A percentile compares a stretch with the other conserved stretches of the same genome.
Conservation (phyloP, 2,329 filamentous ascomycete genomes). For the Penicillium crustosum region DNA sequence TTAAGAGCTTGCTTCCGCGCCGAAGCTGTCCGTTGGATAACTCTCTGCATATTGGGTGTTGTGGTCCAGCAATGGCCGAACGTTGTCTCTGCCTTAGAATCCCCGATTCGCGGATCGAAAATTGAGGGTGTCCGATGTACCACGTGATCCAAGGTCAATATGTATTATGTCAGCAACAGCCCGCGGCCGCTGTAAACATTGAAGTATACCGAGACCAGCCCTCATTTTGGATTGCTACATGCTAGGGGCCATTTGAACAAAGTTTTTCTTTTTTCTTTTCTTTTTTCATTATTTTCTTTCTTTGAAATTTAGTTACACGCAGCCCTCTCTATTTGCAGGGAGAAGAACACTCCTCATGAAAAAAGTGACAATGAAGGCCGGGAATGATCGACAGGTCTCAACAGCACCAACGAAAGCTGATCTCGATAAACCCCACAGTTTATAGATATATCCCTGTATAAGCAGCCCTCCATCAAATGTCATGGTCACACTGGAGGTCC, state of each 20-base stretch:
- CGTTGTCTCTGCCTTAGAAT: slow-evolving; percentile 19
- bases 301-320: not conserved
- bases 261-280: too few relatives aligned
- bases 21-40: slow-evolving; percentile 64
- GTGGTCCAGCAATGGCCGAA: slow-evolving; percentile 35
- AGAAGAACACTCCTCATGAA: too few relatives aligned
- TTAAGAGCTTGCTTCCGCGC: slow-evolving; percentile 62
- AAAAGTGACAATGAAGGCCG: not conserved
- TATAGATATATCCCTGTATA: too few relatives aligned
- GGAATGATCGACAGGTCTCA: not conserved
- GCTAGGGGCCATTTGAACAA: not conserved
- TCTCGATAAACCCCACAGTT: not conserved
- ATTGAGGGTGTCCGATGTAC: slow-evolving; percentile 23
- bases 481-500: not conserved
- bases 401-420: not conserved
- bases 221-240: not conserved
- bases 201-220: not conserved
- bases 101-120: slow-evolving; percentile 25
- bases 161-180: not conserved
- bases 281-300: too few relatives aligned
- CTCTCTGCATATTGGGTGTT: slow-evolving; percentile 63
- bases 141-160: slow-evolving; percentile 19
- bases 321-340: not conserved
- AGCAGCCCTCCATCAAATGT: not conserved
- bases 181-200: too few relatives aligned